Conservation (phyloP, 176 grass and related monocot genomes). For the Triticum turgidum region DNA sequence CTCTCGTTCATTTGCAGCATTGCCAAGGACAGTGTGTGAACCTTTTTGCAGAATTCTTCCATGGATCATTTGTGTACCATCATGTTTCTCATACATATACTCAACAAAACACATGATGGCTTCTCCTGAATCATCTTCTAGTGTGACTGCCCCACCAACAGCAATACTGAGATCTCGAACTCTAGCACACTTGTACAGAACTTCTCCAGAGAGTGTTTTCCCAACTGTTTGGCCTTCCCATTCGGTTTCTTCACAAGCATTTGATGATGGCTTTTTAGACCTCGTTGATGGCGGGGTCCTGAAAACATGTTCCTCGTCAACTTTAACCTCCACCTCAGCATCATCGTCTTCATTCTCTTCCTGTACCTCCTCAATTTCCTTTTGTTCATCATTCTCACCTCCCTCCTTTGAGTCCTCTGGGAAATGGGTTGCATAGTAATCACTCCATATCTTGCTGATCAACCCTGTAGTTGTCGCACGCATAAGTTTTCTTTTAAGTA, state of each 20-base stretch:
- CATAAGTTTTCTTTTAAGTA: constrained; percentile 62
- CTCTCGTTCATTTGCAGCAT: constrained; percentile 76
- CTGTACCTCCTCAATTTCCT: constrained; percentile 53
- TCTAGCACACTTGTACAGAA: constrained; percentile 44
- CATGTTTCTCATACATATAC: constrained; percentile 62
- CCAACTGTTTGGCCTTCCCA: constrained; percentile 54
- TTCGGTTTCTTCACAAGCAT: constrained; percentile 24
- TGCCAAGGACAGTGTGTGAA: constrained; percentile 62
- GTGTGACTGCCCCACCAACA: constrained; percentile 39
- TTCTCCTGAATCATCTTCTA: constrained; percentile 56
- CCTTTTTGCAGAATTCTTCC: constrained; percentile 60
- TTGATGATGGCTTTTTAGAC: constrained; percentile 19
- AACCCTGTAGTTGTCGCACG: constrained; percentile 81
- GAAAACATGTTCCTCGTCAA: constrained; percentile 20
- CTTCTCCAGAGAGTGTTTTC: constrained; percentile 52
- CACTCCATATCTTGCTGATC: constrained; percentile 72
- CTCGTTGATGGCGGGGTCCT: constrained; percentile 21
- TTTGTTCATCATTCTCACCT: constrained; percentile 30
- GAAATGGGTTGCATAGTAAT: constrained; percentile 71
- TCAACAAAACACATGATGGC: constrained; percentile 51
- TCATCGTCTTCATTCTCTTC: constrained; percentile 75
- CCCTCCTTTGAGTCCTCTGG: constrained; percentile 58
- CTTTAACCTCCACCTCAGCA: constrained; percentile 52
- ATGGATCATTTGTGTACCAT: constrained; percentile 58
- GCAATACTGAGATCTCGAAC: constrained; percentile 43